Base-by-base conservation (phyloP, 2,329 filamentous ascomycete species). In the Dactylellina drechsleri region DNA sequence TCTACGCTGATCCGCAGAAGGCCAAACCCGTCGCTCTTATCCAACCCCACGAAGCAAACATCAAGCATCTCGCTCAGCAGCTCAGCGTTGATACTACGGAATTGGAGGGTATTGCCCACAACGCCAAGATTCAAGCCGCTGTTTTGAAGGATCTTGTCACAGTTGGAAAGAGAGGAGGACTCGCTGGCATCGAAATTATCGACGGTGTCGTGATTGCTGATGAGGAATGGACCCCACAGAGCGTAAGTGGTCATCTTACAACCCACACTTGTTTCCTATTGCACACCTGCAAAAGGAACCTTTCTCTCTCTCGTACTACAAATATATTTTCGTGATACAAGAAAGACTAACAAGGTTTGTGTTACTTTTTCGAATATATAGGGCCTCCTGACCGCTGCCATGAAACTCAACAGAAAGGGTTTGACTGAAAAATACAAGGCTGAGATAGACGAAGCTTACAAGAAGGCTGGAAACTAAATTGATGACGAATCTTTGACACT, bases 151-250 rank as follows among this genome's bases (percentile, higher is more conserved):
- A 92, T 79, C 83, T 96, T 75, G 86, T 91, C 78, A 81, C 83
- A 8, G 85, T 86, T 20, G 92, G 87, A 16, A 88, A 86, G 83
- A 87, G 86, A 79, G 89, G 87, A 31, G 90, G 90, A 18, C 84
- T 96, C 56, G 84, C 85, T 0, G 85, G 87, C 8, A 89, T 95
- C 73, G 92, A 96, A 84, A 88, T 90, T 77, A 85, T 96, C 47
- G 86, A 88, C 31, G 91, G 90, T 59, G 89, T 94, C 18, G 91
- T 94, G 26, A 82, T 96, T 67, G 88, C 90, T 0, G 91, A 94
- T 77, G 92, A 94, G 80, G 92, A 96, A 82, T 96, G 92, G 92
- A 94, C 90, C 66, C 91, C 92, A 62, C 86, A 89, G 72, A 95
- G 89, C 81, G 92, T 94, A 84, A 89, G 91, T 87, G 20, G 6